Percentiles rank a stretch among this genome's conserved stretches.
Evolutionary conservation across 2,329 filamentous ascomycete genomes (phyloP).

Genomic region (Meredithiella fracta): DNA sequence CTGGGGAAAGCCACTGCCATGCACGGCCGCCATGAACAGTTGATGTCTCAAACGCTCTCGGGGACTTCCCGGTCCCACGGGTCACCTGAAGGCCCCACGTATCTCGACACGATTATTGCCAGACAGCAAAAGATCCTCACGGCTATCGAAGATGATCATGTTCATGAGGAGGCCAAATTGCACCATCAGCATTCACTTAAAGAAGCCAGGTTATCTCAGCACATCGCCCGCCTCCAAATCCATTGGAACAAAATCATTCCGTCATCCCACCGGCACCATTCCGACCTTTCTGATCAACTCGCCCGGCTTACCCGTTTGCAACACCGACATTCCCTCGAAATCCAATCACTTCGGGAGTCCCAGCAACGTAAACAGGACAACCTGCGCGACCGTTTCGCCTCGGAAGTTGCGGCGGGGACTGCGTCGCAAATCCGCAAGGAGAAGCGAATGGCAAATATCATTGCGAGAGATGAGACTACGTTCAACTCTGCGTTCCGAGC

Average conservation of each 20-base stretch:
- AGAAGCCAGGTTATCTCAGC: slow-evolving; percentile 10
- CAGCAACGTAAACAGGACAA: slow-evolving; percentile 13
- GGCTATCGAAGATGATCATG: slow-evolving; percentile 10
- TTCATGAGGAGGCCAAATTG: slow-evolving; percentile 9
- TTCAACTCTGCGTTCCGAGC: slow-evolving; percentile 9
- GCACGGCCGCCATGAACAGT: slow-evolving; percentile 10
- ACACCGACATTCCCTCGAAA: slow-evolving; percentile 6
- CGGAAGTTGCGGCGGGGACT: slow-evolving; percentile 3
- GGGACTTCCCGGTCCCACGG: neutral
- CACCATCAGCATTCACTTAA: slow-evolving; percentile 12
- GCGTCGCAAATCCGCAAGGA: slow-evolving; percentile 10
- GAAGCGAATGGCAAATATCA: slow-evolving; percentile 9
- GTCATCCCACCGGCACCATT: slow-evolving; percentile 5
- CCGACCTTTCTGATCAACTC: slow-evolving; percentile 8
- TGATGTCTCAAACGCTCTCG: slow-evolving; percentile 9
- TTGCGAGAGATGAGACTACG: slow-evolving; percentile 10
- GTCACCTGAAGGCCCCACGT: neutral
- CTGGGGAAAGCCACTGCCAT: neutral
- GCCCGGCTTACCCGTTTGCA: slow-evolving; percentile 5
- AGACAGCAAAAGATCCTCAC: slow-evolving; percentile 10
- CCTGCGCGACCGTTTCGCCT: slow-evolving; percentile 9
- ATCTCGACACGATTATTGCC: slow-evolving; percentile 10
- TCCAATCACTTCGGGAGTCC: slow-evolving; percentile 11
- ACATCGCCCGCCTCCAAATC: slow-evolving; percentile 9
- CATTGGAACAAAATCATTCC: slow-evolving; percentile 11